A percentile compares a stretch with the other conserved stretches of the same genome.
These are phyloP conservation scores for Colletotrichum sp. DNA, from an alignment of 2,329 filamentous ascomycete genomes.

Conservation along the genomic window DNA sequence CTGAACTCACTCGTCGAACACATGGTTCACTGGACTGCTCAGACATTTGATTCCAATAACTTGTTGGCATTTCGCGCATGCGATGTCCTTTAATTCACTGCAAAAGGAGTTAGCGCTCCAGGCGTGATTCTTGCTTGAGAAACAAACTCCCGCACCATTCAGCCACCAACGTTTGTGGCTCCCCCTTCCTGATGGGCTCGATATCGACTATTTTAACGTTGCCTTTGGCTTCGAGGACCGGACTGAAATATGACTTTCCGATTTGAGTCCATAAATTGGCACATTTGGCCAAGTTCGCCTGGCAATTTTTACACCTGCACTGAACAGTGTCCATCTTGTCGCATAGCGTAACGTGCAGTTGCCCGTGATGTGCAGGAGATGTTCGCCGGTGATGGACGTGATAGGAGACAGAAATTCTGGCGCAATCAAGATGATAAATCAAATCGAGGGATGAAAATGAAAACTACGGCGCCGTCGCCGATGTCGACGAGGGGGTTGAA, in stretches of 20 bases:
- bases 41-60: conserved; percentile 39
- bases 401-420: neutral
- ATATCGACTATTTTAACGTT: conserved; percentile 24
- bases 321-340: conserved; percentile 36
- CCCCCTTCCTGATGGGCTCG: conserved; percentile 31
- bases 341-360: neutral
- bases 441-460: neutral
- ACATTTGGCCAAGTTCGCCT: conserved; percentile 32
- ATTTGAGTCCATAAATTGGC: conserved; percentile 44
- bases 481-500: neutral
- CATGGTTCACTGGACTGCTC: conserved; percentile 37
- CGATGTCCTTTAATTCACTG: conserved; percentile 40
- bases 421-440: neutral
- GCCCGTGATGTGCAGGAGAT: neutral
- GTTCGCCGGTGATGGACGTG: neutral
- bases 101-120: neutral
- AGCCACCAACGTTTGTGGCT: conserved; percentile 37
- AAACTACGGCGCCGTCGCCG: neutral
- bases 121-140: neutral
- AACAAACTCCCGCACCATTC: conserved; percentile 30
- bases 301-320: conserved; percentile 38
- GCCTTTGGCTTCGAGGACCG: conserved; percentile 28
- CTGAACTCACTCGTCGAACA: conserved; percentile 36
- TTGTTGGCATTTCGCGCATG: conserved; percentile 33
- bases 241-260: conserved; percentile 43